phyloP scores from a whole-genome alignment of 768 basidiomycete genomes.

The Hebeloma cylindrosporum region DNA sequence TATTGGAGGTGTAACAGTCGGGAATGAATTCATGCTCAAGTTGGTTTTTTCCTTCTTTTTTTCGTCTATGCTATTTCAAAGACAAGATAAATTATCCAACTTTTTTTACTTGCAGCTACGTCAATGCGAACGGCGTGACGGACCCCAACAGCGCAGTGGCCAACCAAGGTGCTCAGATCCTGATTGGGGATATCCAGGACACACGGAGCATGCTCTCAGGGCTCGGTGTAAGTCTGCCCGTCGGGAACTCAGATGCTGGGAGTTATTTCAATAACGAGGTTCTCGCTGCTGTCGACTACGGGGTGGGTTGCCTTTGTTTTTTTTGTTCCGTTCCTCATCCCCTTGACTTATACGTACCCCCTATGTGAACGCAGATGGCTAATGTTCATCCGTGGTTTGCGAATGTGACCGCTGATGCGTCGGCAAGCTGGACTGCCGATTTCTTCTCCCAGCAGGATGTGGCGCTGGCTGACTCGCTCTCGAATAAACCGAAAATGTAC shows the following conservation, averaged over 20 bases:
- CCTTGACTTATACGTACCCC: neutral
- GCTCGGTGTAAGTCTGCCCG: conserved; percentile 60
- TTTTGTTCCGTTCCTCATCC: neutral
- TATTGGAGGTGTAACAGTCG: conserved; percentile 83
- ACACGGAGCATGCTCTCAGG: conserved; percentile 54
- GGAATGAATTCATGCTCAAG: conserved; percentile 90
- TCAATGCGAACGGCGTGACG: conserved; percentile 47
- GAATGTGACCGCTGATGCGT: conserved; percentile 61
- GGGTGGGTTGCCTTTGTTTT: conserved; percentile 41
- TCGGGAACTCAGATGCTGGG: conserved; percentile 87
- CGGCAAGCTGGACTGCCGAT: conserved; percentile 77
- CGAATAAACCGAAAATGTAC: conserved; percentile 78
- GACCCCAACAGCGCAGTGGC: conserved; percentile 61
- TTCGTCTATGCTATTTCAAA: neutral
- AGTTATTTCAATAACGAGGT: conserved; percentile 77
- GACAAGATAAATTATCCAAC: neutral
- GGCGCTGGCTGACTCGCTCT: conserved; percentile 46
- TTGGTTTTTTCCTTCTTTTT: conserved; percentile 30
- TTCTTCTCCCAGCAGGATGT: conserved; percentile 79
- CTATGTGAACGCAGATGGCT: conserved; percentile 58
- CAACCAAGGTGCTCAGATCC: conserved; percentile 59
- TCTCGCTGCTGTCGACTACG: conserved; percentile 64
- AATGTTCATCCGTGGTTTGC: conserved; percentile 97
- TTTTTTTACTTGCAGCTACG: conserved; percentile 44
- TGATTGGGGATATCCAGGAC: conserved; percentile 67